These are phyloP conservation scores for Leptographium flavum DNA, from an alignment of 2,329 filamentous ascomycete species.

Conservation along the genomic window DNA sequence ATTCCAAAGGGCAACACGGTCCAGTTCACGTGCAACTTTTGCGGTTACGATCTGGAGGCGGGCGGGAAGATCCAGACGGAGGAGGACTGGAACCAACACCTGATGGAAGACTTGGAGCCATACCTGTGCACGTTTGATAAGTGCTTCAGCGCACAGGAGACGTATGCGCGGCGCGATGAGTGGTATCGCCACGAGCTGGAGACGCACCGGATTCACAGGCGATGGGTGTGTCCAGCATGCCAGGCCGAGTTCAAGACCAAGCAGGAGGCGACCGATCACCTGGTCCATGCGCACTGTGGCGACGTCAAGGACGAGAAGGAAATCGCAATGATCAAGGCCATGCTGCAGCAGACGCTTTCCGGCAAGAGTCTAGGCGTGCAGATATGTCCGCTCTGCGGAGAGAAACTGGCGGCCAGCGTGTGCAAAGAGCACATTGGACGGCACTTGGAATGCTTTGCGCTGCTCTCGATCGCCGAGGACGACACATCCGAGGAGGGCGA, in stretches of 20 bases:
- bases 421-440: slow-evolving; percentile 9
- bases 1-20: slow-evolving; percentile 3
- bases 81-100: slow-evolving; percentile 8
- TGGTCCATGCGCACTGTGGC: slow-evolving; percentile 2
- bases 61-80: slow-evolving; percentile 6
- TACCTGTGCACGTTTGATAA: slow-evolving; percentile 10
- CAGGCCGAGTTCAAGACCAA: slow-evolving; percentile 8
- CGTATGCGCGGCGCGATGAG: slow-evolving; percentile 7
- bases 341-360: slow-evolving; percentile 6
- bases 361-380: slow-evolving; percentile 2
- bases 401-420: slow-evolving; percentile 2
- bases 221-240: slow-evolving; percentile 9
- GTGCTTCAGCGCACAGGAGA: slow-evolving; percentile 9
- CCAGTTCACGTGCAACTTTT: slow-evolving; percentile 9
- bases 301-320: slow-evolving; percentile 5
- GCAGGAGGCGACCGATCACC: slow-evolving; percentile 5
- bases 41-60: slow-evolving; percentile 8
- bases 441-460: slow-evolving; percentile 10
- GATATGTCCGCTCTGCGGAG: slow-evolving; percentile 6
- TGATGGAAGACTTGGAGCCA: slow-evolving; percentile 9
- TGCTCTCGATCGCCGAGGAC: slow-evolving; percentile 6
- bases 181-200: slow-evolving; percentile 11
- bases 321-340: slow-evolving; percentile 3
- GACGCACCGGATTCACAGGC: slow-evolving; percentile 6
- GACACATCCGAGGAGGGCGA: slow-evolving; percentile 7